phyloP scores from a whole-genome alignment of 768 basidiomycete genomes.

The Suillus occidentalis region DNA sequence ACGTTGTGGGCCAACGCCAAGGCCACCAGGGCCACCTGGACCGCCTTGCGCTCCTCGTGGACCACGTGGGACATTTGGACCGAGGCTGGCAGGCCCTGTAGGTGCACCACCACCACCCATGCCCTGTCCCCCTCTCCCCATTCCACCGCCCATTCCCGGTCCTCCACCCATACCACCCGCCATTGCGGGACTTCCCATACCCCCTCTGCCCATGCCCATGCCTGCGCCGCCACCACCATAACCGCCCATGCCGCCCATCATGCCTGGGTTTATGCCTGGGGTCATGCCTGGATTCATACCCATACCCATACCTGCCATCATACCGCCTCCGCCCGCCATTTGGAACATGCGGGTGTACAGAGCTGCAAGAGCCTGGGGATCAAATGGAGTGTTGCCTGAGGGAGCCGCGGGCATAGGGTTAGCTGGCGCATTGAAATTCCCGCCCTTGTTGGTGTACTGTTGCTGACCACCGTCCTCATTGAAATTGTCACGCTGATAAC shows the following conservation, averaged over 20 bases:
- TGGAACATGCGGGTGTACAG: slow-evolving; percentile 97
- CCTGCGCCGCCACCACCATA: slow-evolving; percentile 31
- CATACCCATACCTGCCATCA: slow-evolving; percentile 45
- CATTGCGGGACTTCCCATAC: slow-evolving; percentile 35
- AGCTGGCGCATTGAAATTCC: slow-evolving; percentile 36
- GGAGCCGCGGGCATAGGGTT: slow-evolving; percentile 22
- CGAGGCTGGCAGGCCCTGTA: slow-evolving; percentile 43
- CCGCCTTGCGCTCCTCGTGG: slow-evolving; percentile 60
- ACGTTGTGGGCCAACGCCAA: slow-evolving; percentile 68
- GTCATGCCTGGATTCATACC: slow-evolving; percentile 17
- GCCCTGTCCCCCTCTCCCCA: slow-evolving; percentile 41
- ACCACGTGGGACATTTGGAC: slow-evolving; percentile 63
- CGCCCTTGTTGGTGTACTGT: slow-evolving; percentile 34
- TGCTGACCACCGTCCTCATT: slow-evolving; percentile 43
- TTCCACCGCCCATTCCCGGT: slow-evolving; percentile 35
- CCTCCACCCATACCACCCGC: slow-evolving; percentile 39
- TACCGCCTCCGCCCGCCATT: slow-evolving; percentile 61
- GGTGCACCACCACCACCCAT: slow-evolving; percentile 39
- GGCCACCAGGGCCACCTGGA: slow-evolving; percentile 48
- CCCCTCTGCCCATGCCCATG: slow-evolving; percentile 35
- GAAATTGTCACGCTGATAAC: slow-evolving; percentile 72
- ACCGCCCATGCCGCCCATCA: slow-evolving; percentile 37
- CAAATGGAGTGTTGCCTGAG: slow-evolving; percentile 67
- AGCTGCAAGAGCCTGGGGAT: slow-evolving; percentile 88
- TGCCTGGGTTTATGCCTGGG: slow-evolving; percentile 18